Conservation (phyloP, 2,329 filamentous ascomycete genomes). For the Ceratocystis cacaofunesta region DNA sequence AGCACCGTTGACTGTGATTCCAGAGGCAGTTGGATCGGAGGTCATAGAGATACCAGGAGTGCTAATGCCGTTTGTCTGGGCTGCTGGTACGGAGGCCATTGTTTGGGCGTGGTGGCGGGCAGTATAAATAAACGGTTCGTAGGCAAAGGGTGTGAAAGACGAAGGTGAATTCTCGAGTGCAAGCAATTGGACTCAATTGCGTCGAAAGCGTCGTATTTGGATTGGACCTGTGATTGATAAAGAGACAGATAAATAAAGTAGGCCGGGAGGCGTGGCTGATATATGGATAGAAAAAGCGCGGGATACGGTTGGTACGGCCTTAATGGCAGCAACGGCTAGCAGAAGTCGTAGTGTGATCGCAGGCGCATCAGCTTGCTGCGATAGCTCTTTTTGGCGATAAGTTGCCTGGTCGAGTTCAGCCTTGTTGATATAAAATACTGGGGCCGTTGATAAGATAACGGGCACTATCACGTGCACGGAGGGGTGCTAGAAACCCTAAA, state of each 20-base stretch:
- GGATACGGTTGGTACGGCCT: not conserved
- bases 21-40: not conserved
- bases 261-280: not conserved
- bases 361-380: conserved; percentile 11
- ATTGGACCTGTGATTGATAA: no score
- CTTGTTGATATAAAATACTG: not conserved
- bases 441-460: not conserved
- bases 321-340: not conserved
- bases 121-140: not conserved
- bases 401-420: not conserved
- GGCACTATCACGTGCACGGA: not conserved
- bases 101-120: not conserved
- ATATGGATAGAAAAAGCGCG: not conserved
- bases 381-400: not conserved
- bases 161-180: not conserved
- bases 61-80: conserved; percentile 39
- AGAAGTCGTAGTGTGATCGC: not conserved
- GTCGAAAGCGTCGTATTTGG: no score
- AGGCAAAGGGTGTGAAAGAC: not conserved
- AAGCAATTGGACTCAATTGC: no score
- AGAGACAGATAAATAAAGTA: no score
- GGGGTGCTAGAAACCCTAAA: not conserved
- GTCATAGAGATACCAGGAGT: conserved; percentile 25
- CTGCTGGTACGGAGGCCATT: conserved; percentile 14
- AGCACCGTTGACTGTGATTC: conserved; percentile 19